Conservation (phyloP, 2,329 filamentous ascomycete genomes). For the Penicillium sp. region DNA sequence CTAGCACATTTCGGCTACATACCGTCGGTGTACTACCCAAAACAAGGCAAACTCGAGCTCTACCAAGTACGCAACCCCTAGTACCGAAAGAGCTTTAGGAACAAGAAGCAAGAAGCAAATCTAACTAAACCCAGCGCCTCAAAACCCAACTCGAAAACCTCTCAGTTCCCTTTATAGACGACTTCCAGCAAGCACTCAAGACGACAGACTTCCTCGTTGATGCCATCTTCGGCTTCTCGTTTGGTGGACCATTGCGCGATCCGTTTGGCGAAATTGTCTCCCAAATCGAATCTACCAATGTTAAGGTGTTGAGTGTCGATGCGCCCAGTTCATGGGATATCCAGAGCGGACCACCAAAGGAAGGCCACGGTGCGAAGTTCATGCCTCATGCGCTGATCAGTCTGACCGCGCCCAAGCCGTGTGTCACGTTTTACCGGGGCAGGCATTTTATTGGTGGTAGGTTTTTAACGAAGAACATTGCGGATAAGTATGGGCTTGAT, state of each 20-base stretch:
- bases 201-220: conserved; percentile 80
- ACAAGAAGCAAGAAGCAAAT: background rate
- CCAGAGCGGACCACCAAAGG: conserved; percentile 73
- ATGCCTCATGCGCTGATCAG: conserved; percentile 79
- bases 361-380: conserved; percentile 75
- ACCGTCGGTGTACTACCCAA: conserved; percentile 88
- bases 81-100: conserved; percentile 5
- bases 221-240: conserved; percentile 94
- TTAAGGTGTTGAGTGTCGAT: conserved; percentile 86
- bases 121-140: conserved; percentile 60
- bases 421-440: conserved; percentile 78
- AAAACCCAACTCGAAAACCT: conserved; percentile 81
- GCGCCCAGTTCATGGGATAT: conserved; percentile 95
- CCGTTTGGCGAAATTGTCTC: conserved; percentile 82
- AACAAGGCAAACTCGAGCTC: conserved; percentile 83
- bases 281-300: conserved; percentile 66
- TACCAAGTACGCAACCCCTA: conserved; percentile 62
- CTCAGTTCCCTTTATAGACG: conserved; percentile 75
- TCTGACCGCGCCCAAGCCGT: conserved; percentile 87
- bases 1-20: conserved; percentile 88
- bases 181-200: conserved; percentile 67
- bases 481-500: conserved; percentile 82
- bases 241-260: conserved; percentile 86
- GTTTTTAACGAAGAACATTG: conserved; percentile 76
- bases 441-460: conserved; percentile 89